Base-by-base conservation (phyloP, 768 basidiomycete genomes). In the Leccinum disarticulatum region DNA sequence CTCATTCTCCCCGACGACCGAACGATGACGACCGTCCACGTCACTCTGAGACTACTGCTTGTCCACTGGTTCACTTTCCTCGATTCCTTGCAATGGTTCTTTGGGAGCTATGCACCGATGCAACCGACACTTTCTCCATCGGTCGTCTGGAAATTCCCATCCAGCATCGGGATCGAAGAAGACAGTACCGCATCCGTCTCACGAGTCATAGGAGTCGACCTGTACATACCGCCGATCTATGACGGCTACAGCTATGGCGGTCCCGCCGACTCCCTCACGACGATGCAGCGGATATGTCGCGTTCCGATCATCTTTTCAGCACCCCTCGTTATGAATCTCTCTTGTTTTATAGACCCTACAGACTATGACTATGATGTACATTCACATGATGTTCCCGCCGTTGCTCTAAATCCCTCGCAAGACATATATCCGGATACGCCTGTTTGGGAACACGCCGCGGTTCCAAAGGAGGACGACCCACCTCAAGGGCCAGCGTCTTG, bases 41-140 rank as follows among this genome's bases (percentile, higher is more conserved):
- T 68, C 19, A 51, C 52, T 6, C n/a, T 57, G 47, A 49, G 30
- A 38, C 4, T 55, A 30, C 61, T 67, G 15, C 22, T 66, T 27
- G 61, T 30, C 9, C 61, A 67, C 38, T 68, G 61, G 53, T 27
- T 66, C 33, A 15, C 61, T 30, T 51, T 68, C 28, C 46, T 68
- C n/a, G 47, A 49, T 43, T 36, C n/a, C 43, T 6, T 68, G 6
- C 67, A 58, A 51, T 57, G 25, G 5, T 38, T 63, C 33, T 43
- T 68, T 25, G 54, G 35, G 57, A 46, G 51, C 49, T 35, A 55
- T 43, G 22, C 57, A 9, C 64, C 64, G 2, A 64, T 25, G 51
- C 55, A 36, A 15, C 33, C 33, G 11, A 36, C 35, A 15, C 55
- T 10, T 35, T 58, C 10, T 33, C 68, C 38, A 13, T 38, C 38